Evolutionary conservation across 345 rosid genomes (phyloP).

Genomic region (Ceriops decandra): DNA sequence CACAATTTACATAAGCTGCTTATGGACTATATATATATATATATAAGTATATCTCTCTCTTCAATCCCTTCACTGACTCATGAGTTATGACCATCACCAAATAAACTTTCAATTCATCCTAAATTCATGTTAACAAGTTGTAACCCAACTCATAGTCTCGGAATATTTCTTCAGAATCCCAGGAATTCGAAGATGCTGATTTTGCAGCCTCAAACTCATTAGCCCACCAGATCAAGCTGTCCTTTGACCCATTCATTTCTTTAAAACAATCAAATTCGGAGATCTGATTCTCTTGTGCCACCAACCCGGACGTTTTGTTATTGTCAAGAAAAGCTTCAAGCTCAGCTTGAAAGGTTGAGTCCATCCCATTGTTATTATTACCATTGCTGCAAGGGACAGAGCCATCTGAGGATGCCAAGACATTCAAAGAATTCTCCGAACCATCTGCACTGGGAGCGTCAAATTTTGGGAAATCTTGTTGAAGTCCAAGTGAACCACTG

Average conservation of each 20-base stretch:
- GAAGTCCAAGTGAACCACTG: conserved; percentile 11
- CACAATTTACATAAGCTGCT: conserved; percentile 49
- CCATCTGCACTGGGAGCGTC: conserved; percentile 12
- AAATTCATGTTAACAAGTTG: conserved; percentile 32
- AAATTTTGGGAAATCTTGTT: conserved; percentile 20
- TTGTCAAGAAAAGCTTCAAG: conserved; percentile 30
- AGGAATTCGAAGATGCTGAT: conserved; percentile 53
- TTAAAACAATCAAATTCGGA: conserved; percentile 53
- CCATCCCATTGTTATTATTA: conserved; percentile 8
- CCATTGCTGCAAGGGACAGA: neutral
- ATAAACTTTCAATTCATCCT: conserved; percentile 16
- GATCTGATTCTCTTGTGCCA: conserved; percentile 36
- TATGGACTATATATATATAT: neutral
- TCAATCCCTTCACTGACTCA: conserved; percentile 12
- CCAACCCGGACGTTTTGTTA: conserved; percentile 21
- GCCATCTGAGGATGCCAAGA: conserved; percentile 14
- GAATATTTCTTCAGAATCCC: conserved; percentile 62
- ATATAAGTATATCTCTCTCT: no score
- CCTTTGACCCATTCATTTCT: conserved; percentile 40
- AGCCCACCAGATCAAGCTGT: conserved; percentile 62
- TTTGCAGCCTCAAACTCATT: conserved; percentile 49
- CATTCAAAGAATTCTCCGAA: conserved; percentile 22
- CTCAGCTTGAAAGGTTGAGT: conserved; percentile 35
- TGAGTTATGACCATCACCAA: conserved; percentile 25
- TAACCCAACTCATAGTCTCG: conserved; percentile 58